Conservation (phyloP, 2,329 filamentous ascomycete species). For the Drechslera avenae region DNA sequence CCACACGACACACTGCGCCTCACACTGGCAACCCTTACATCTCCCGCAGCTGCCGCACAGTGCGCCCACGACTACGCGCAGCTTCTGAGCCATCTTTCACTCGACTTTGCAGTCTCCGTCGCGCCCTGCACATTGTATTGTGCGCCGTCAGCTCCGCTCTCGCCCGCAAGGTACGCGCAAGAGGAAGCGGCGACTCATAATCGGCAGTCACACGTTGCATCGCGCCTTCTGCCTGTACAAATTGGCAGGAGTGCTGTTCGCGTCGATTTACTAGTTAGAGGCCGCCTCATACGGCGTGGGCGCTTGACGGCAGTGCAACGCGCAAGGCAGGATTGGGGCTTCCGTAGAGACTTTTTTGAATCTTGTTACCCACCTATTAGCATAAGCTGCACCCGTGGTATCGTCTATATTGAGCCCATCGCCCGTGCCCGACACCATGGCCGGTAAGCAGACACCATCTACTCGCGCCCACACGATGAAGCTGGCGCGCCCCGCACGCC, state of each 20-base stretch:
- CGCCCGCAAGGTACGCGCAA: conserved; percentile 24
- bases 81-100: conserved; percentile 7
- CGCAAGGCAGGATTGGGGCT: conserved; percentile 29
- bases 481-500: conserved; percentile 9
- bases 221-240: conserved; percentile 23
- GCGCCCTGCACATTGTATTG: conserved; percentile 18
- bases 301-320: conserved; percentile 29
- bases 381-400: conserved; percentile 40
- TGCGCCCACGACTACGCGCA: conserved; percentile 15
- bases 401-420: conserved; percentile 39
- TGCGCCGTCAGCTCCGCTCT: conserved; percentile 22
- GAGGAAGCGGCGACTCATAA: conserved; percentile 28
- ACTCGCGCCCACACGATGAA: conserved; percentile 18
- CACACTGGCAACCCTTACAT: conserved; percentile 20
- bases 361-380: conserved; percentile 37
- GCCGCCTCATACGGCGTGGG: conserved; percentile 22
- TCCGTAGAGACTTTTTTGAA: conserved; percentile 47
- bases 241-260: conserved; percentile 22
- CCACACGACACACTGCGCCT: conserved; percentile 38
- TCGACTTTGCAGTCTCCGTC: conserved; percentile 7
- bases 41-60: conserved; percentile 14
- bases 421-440: conserved; percentile 54
- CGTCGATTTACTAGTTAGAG: conserved; percentile 37
- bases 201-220: conserved; percentile 26
- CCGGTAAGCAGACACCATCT: conserved; percentile 61